A percentile compares a stretch with the other conserved stretches of the same genome.
Conservation (phyloP, 2,329 filamentous ascomycete species). For the Aspergillus pseudoterreus region DNA sequence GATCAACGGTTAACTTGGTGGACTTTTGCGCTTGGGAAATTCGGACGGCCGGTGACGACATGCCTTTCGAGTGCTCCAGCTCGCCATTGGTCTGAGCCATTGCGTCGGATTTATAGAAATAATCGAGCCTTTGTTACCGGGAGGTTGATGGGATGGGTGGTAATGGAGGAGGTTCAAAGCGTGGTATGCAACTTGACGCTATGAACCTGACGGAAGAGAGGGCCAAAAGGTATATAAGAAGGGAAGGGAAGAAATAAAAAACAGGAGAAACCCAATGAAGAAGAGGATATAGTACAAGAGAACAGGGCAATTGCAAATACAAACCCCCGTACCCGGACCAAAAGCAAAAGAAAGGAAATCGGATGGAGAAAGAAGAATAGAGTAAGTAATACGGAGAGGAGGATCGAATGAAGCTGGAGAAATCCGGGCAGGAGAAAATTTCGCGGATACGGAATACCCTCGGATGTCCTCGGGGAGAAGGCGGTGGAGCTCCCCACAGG, state of each 20-base stretch:
- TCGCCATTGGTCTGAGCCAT: conserved; percentile 41
- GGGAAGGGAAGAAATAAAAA: conserved; percentile 15
- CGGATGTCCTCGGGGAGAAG: conserved; percentile 36
- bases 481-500: conserved; percentile 1
- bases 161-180: background rate
- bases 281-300: conserved; percentile 31
- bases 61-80: conserved; percentile 40
- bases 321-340: conserved; percentile 31
- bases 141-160: no score
- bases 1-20: conserved; percentile 15
- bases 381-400: conserved; percentile 13
- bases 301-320: conserved; percentile 30
- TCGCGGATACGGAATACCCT: conserved; percentile 39
- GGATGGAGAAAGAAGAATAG: conserved; percentile 15
- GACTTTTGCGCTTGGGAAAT: background rate
- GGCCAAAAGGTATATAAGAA: conserved; percentile 7
- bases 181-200: background rate
- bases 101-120: conserved; percentile 17
- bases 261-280: conserved; percentile 13
- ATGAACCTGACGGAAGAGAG: conserved; percentile 7
- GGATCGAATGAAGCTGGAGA: conserved; percentile 22
- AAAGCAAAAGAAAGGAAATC: conserved; percentile 17
- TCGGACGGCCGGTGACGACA: background rate
- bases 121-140: conserved; percentile 2
- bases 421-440: conserved; percentile 37